Evolutionary conservation across 2,329 filamentous ascomycete genomes (phyloP).

Genomic region (Magnaporthiopsis poae): DNA sequence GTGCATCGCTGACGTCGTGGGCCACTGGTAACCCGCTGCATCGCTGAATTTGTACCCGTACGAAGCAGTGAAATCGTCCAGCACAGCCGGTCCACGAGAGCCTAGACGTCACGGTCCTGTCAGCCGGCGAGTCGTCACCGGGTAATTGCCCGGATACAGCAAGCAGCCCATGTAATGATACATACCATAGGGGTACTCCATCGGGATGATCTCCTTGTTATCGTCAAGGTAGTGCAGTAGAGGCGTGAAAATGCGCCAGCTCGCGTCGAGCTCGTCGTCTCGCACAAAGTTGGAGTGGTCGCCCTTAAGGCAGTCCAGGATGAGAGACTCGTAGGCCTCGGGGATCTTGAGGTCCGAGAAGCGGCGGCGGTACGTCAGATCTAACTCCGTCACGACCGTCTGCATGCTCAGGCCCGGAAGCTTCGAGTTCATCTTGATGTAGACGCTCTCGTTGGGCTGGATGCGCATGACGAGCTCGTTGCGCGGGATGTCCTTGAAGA

Average conservation of each 20-base stretch:
- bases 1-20: constrained; percentile 58
- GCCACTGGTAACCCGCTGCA: constrained; percentile 91
- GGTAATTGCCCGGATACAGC: not conserved
- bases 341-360: constrained; percentile 99
- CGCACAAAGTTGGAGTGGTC: constrained; percentile 99
- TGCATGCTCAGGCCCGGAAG: constrained; percentile 97
- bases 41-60: constrained; percentile 99
- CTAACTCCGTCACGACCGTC: constrained; percentile 95
- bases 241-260: constrained; percentile 97
- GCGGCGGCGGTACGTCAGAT: constrained; percentile 91
- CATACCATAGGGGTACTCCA: constrained; percentile 98
- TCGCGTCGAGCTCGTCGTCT: constrained; percentile 91
- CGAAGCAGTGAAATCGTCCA: constrained; percentile 95
- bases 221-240: constrained; percentile 96
- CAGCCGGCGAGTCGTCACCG: constrained; percentile 3
- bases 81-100: constrained; percentile 86
- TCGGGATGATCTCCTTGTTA: constrained; percentile 98
- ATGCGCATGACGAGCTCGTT: constrained; percentile 99
- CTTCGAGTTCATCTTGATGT: constrained; percentile 99
- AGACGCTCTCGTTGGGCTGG: constrained; percentile 97
- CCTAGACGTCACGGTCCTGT: constrained; percentile 43
- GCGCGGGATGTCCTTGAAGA: constrained; percentile 98
- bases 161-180: constrained; percentile 10
- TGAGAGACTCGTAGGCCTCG: constrained; percentile 95
- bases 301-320: constrained; percentile 93